These are phyloP conservation scores for Chlorella sp. DNA, from an alignment of 139 green algal species.

Conservation along the genomic window DNA sequence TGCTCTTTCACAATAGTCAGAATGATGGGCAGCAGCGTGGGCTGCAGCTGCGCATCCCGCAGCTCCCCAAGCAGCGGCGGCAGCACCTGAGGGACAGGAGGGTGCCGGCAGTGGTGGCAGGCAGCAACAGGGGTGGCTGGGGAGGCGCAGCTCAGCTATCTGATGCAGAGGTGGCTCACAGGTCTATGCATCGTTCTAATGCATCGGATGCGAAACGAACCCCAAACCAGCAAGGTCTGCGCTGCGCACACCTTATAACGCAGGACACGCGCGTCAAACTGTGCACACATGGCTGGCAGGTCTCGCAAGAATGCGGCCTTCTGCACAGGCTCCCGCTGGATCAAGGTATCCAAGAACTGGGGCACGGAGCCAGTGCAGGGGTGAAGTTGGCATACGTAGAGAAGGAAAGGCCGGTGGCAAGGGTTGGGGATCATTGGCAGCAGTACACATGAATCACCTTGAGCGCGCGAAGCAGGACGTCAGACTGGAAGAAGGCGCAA, in stretches of 20 bases:
- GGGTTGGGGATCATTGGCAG: too few relatives aligned
- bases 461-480: conserved; percentile 32
- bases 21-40: conserved; percentile 70
- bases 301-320: conserved; percentile 83
- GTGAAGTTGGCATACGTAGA: too few relatives aligned
- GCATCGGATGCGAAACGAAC: too few relatives aligned
- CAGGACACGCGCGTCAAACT: conserved; percentile 81
- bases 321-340: conserved; percentile 77
- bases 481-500: conserved; percentile 65
- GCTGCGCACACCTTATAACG: neutral
- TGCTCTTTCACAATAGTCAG: conserved; percentile 63
- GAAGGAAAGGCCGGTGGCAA: too few relatives aligned
- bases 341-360: conserved; percentile 84
- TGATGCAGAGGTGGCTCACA: too few relatives aligned
- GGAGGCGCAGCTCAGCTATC: too few relatives aligned
- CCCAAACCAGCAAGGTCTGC: too few relatives aligned
- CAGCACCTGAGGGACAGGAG: conserved; percentile 38
- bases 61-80: conserved; percentile 66
- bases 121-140: too few relatives aligned
- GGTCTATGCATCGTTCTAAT: too few relatives aligned
- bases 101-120: too few relatives aligned
- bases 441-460: too few relatives aligned
- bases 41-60: conserved; percentile 55
- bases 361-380: neutral
- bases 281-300: conserved; percentile 66